Evolutionary conservation across 2,329 filamentous ascomycete genomes (phyloP).

Genomic region (Leptographium lundbergii): DNA sequence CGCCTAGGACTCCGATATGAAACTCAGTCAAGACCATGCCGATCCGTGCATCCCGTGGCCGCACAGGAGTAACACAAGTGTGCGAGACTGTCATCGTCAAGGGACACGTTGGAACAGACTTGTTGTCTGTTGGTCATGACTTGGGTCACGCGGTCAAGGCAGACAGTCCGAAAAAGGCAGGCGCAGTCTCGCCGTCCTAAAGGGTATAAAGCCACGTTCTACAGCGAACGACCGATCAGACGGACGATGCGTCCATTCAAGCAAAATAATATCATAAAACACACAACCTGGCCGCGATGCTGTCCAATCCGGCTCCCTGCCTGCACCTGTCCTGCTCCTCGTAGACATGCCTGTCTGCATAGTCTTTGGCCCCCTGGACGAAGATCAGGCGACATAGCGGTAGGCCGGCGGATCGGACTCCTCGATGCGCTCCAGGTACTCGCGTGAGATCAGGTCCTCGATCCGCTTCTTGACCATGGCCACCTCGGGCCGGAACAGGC

Average conservation of each 20-base stretch:
- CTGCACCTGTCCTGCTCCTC: too few relatives aligned
- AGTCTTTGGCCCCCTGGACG: background rate
- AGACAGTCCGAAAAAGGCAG: background rate
- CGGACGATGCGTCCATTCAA: background rate
- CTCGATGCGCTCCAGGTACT: slow-evolving; percentile 67
- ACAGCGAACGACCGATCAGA: too few relatives aligned
- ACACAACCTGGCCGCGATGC: background rate
- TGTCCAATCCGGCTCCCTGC: background rate
- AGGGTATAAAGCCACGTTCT: too few relatives aligned
- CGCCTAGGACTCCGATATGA: too few relatives aligned
- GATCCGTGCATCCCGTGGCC: background rate
- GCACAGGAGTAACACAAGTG: background rate
- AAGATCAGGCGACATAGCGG: slow-evolving; percentile 46
- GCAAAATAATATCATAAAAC: background rate
- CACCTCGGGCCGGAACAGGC: slow-evolving; percentile 64
- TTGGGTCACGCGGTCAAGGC: too few relatives aligned
- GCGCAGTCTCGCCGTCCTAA: too few relatives aligned
- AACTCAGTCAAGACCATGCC: background rate
- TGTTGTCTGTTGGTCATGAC: too few relatives aligned
- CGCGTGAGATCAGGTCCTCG: slow-evolving; percentile 61
- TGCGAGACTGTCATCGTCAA: background rate
- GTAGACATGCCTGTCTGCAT: too few relatives aligned
- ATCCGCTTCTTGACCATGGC: slow-evolving; percentile 71
- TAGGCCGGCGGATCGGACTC: slow-evolving; percentile 53
- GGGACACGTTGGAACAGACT: background rate